phyloP scores from a whole-genome alignment of 345 rosid species.

The Punica granatum region DNA sequence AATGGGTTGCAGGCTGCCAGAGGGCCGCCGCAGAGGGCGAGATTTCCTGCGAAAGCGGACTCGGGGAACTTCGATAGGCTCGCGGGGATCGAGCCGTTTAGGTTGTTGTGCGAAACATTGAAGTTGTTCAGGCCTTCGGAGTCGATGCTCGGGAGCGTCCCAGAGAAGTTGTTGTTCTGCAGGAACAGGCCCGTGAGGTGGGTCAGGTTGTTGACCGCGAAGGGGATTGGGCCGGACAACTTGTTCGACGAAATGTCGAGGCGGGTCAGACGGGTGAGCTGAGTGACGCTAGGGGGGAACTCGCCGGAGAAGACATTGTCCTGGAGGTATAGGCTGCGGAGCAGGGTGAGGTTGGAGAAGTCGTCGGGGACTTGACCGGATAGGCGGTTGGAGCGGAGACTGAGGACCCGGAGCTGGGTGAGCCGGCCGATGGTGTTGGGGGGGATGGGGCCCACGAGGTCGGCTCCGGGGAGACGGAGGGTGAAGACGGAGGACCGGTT shows the following conservation, averaged over 20 bases:
- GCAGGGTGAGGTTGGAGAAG: conserved; percentile 63
- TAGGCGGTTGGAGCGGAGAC: conserved; percentile 82
- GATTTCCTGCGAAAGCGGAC: conserved; percentile 18
- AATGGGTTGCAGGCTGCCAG: conserved; percentile 11
- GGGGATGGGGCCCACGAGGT: conserved; percentile 71
- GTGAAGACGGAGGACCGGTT: conserved; percentile 35
- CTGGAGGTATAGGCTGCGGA: conserved; percentile 80
- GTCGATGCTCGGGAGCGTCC: conserved; percentile 33
- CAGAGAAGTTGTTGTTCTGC: conserved; percentile 57
- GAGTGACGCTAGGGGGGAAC: conserved; percentile 51
- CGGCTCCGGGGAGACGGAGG: conserved; percentile 80
- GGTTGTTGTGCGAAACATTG: conserved; percentile 60
- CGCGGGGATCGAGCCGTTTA: conserved; percentile 17
- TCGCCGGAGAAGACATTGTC: conserved; percentile 50
- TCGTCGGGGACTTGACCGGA: conserved; percentile 77
- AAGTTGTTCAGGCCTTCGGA: background rate
- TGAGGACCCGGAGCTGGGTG: conserved; percentile 64
- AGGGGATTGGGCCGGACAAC: conserved; percentile 65
- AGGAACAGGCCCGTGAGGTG: conserved; percentile 52
- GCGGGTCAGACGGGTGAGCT: conserved; percentile 45
- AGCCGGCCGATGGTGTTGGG: conserved; percentile 56
- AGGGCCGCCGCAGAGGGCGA: conserved; percentile 14
- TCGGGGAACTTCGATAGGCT: conserved; percentile 11
- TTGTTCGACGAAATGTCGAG: conserved; percentile 76
- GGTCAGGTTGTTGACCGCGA: conserved; percentile 56